Evolutionary conservation across 2,329 filamentous ascomycete species (phyloP), one percentile per base, ranked within the genome.

Genomic region (Calonectria hongkongensis): DNA sequence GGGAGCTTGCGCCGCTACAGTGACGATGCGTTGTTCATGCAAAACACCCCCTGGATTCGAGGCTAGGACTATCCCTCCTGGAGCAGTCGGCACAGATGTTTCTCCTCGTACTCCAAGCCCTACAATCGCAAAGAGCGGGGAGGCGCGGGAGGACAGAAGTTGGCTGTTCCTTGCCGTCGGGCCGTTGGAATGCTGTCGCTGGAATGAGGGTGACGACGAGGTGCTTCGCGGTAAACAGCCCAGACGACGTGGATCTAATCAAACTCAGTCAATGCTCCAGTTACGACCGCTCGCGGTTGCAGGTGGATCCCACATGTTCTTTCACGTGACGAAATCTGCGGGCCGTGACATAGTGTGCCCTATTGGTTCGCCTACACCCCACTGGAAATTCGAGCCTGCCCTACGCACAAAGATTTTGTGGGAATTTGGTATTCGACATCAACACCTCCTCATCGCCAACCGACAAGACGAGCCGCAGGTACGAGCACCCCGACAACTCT

Each of bases 341-440:
- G 68, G 28, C 43, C 27, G 13, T 39, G 50, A 9, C 65, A 56
- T 56, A 68, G n/a, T 66, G 39, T 71, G 54, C 65, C 65, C 82
- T 74, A 84, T 85, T 85, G 83, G 83, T 69, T 84, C 82, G 83
- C 81, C 81, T 82, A 75, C 77, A 75, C 75, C 80, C 79, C 79
- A 76, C 77, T 78, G 74, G 74, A 78, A 80, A 80, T 79, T 83
- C 79, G 80, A 82, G 82, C 82, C 81, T 83, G 83, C 82, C 81
- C 83, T 85, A 84, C 83, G 83, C 83, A 85, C 83, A 85, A 83
- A 84, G 82, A 84, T 79, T 85, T 84, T 84, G 82, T 81, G 82
- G 82, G 83, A 83, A 83, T 83, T 80, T 81, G 68, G 77, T 77
- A 81, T 79, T 79, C 76, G 80, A 82, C 81, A 80, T 80, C 80